Evolutionary conservation across 768 basidiomycete genomes (phyloP), one percentile per base, ranked within the genome.

Genomic region (Lactarius pseudohatsudake): DNA sequence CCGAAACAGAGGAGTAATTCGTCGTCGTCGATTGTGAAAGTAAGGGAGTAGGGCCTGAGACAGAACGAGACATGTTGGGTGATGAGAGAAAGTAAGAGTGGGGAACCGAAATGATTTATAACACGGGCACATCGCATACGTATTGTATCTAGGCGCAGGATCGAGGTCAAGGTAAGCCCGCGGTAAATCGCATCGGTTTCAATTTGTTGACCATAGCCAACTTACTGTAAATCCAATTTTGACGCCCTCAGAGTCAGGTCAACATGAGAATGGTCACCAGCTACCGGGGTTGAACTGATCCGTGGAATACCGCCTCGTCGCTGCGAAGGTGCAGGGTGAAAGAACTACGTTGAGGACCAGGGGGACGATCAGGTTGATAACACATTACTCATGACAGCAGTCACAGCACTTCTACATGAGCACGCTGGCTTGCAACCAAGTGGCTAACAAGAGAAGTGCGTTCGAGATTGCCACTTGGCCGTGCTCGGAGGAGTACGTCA

Each of bases 391-490:
- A 18, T 6, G 16, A 13, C 16, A 18, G 41, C 16, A 6, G 6
- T 6, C 4, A 13, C 16, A 18, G 41, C 16, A 6, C 16, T 6
- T 15, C 41, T 41, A 22, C 11, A 50, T 3, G 47, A 22, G 47
- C 11, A 22, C n/a, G n/a, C 11, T 47, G 45, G 9, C n/a, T 9
- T 47, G 45, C n/a, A 22, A 47, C 45, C 10, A 20, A 2, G 59
- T 59, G 59, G 26, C 16, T n/a, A 56, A 38, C 18, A 58, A 55
- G 57, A 62, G n/a, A 36, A 34, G 40, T 18, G 57, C 57, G 11
- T 67, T 62, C 57, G 61, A 67, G 20, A 10, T 67, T 15, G 32
- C 13, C 22, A 40, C 45, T 40, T 66, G 65, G 65, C 61, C 61
- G 10, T 58, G 61, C 40, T 59, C 65, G 30, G 65, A 66, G 30